Evolutionary conservation across 202 grass and related monocot genomes (phyloP).

Genomic region (Panicum hallii): DNA sequence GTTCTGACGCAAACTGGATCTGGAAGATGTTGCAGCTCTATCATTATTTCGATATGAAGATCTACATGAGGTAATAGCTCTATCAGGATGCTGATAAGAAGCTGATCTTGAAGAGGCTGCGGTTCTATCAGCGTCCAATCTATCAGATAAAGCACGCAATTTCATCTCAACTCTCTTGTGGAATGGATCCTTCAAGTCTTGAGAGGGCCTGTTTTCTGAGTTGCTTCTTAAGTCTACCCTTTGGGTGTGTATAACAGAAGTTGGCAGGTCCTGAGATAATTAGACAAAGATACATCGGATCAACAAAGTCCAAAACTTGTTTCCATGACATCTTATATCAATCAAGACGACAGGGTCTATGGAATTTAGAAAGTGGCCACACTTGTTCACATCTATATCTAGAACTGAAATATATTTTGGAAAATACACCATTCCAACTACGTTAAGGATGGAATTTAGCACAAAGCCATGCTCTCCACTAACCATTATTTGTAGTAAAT

Average conservation of each 20-base stretch:
- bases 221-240: conserved; percentile 51
- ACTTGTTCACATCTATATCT: conserved; percentile 20
- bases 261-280: conserved; percentile 45
- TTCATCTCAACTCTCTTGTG: conserved; percentile 64
- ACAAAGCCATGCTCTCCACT: neutral
- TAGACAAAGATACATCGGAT: conserved; percentile 36
- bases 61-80: conserved; percentile 20
- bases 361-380: conserved; percentile 1
- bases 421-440: conserved; percentile 7
- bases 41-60: conserved; percentile 41
- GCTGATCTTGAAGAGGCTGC: conserved; percentile 36
- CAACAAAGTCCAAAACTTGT: neutral
- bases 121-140: conserved; percentile 51
- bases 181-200: conserved; percentile 52
- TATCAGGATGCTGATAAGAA: conserved; percentile 38
- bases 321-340: conserved; percentile 19
- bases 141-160: conserved; percentile 64
- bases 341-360: neutral
- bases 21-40: conserved; percentile 39
- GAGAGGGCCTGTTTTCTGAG: conserved; percentile 41
- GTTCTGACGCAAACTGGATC: conserved; percentile 35
- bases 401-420: neutral
- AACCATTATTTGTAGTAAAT: conserved; percentile 8
- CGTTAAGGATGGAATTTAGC: neutral
- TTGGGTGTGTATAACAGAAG: conserved; percentile 44